phyloP scores from a whole-genome alignment of 2,329 filamentous ascomycete genomes.

The Pseudopyricularia javanii region DNA sequence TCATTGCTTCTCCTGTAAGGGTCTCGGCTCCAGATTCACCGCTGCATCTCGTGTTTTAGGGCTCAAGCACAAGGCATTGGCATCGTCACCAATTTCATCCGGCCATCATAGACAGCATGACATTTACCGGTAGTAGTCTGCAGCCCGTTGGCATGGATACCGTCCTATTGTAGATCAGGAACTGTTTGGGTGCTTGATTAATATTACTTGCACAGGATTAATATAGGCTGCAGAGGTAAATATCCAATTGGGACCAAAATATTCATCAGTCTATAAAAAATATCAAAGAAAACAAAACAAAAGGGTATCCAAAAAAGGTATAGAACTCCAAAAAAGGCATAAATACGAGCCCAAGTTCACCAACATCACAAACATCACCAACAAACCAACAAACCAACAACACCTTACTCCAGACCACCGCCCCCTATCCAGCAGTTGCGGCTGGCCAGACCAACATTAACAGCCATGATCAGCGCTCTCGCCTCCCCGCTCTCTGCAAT shows the following conservation, averaged over 20 bases:
- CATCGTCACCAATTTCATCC: background rate
- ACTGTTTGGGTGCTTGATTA: too few species aligned
- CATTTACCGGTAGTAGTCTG: too few species aligned
- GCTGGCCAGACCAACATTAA: conserved; percentile 3
- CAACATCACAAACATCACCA: too few species aligned
- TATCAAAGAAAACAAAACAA: too few species aligned
- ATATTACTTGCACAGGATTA: too few species aligned
- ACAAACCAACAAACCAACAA: background rate
- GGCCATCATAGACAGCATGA: too few species aligned
- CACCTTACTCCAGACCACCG: background rate
- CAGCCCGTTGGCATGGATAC: too few species aligned
- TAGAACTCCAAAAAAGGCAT: background rate
- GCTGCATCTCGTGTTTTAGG: background rate
- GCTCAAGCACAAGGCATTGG: background rate
- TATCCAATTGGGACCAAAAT: too few species aligned
- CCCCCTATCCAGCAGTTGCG: conserved; percentile 3
- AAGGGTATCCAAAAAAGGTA: background rate
- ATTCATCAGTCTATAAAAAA: too few species aligned
- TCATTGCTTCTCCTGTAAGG: background rate
- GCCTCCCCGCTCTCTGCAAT: background rate
- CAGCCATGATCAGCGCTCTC: conserved; percentile 2
- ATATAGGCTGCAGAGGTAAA: too few species aligned
- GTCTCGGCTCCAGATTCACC: background rate
- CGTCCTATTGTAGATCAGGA: too few species aligned
- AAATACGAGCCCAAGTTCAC: too few species aligned